These are phyloP conservation scores for Didymella keratinophila DNA, from an alignment of 2,329 filamentous ascomycete genomes.

Conservation along the genomic window DNA sequence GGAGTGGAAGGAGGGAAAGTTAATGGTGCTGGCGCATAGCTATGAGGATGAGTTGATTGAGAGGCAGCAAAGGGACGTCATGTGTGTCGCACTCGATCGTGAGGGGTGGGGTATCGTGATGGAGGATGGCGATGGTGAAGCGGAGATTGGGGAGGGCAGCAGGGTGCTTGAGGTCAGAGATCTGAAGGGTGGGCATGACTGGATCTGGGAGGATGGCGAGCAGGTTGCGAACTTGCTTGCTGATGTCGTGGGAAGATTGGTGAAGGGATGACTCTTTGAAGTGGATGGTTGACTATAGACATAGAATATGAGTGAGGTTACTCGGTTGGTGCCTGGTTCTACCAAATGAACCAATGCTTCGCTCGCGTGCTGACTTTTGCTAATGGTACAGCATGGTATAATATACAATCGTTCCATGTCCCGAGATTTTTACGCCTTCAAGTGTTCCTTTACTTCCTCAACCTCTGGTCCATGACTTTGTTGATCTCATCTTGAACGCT, in stretches of 20 bases:
- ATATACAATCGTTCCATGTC: slow-evolving; percentile 36
- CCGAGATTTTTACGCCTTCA: neutral
- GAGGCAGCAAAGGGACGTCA: slow-evolving; percentile 65
- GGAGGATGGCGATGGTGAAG: slow-evolving; percentile 39
- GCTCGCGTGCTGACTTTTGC: slow-evolving; percentile 28
- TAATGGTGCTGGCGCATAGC: slow-evolving; percentile 57
- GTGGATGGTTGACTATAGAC: slow-evolving; percentile 5
- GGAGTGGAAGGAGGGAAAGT: slow-evolving; percentile 50
- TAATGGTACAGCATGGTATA: slow-evolving; percentile 45
- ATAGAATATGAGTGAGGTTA: slow-evolving; percentile 2
- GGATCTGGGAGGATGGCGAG: slow-evolving; percentile 67
- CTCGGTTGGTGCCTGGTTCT: slow-evolving; percentile 24
- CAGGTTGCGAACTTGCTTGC: slow-evolving; percentile 60
- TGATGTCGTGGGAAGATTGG: slow-evolving; percentile 33
- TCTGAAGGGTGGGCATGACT: slow-evolving; percentile 67
- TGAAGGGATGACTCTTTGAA: slow-evolving; percentile 6
- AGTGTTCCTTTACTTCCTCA: slow-evolving; percentile 34
- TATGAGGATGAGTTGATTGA: slow-evolving; percentile 59
- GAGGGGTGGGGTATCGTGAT: slow-evolving; percentile 50
- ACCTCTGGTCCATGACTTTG: slow-evolving; percentile 47
- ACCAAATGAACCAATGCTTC: slow-evolving; percentile 32
- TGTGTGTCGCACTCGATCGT: slow-evolving; percentile 60
- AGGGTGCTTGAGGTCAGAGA: slow-evolving; percentile 53
- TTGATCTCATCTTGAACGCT: slow-evolving; percentile 44
- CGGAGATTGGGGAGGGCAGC: slow-evolving; percentile 37